A percentile compares a stretch with the other conserved stretches of the same genome.
Conservation (phyloP, 2,329 filamentous ascomycete species). For the Aspergillus ruber region DNA sequence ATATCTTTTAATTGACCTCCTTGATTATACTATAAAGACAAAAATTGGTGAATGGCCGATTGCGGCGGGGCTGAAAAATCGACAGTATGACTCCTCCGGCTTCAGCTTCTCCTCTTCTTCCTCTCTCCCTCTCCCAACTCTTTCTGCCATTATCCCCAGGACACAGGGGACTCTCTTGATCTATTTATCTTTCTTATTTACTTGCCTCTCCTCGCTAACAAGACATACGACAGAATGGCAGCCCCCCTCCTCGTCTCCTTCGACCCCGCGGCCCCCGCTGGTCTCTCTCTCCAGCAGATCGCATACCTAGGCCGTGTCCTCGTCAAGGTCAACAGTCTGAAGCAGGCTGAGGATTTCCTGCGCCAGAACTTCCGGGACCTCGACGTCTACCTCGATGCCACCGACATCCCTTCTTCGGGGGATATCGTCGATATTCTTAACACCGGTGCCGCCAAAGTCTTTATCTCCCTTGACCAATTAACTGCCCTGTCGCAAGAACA, state of each 20-base stretch:
- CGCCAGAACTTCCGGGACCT: conserved; percentile 51
- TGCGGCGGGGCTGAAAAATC: conserved; percentile 9
- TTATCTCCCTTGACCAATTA: conserved; percentile 68
- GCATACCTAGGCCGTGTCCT: conserved; percentile 56
- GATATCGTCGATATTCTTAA: conserved; percentile 78
- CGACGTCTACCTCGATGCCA: conserved; percentile 69
- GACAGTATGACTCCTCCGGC: conserved; percentile 3
- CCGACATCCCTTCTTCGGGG: conserved; percentile 59
- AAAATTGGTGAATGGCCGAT: neutral
- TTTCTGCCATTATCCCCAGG: conserved; percentile 1
- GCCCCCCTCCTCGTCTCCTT: conserved; percentile 37
- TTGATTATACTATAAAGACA: neutral
- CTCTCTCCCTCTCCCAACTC: neutral
- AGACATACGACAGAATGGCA: conserved; percentile 26
- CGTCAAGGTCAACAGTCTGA: conserved; percentile 41
- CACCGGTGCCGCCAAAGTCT: conserved; percentile 75
- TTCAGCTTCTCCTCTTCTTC: conserved; percentile 1
- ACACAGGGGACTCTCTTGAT: neutral
- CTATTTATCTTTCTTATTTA: neutral
- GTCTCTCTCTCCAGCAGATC: conserved; percentile 48
- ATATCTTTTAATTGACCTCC: neutral
- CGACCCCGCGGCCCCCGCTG: conserved; percentile 37
- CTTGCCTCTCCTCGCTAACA: neutral
- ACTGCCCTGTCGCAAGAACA: conserved; percentile 46
- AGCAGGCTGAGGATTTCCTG: conserved; percentile 46